phyloP scores from a whole-genome alignment of 2,329 filamentous ascomycete genomes.

The Diaporthe sp. region DNA sequence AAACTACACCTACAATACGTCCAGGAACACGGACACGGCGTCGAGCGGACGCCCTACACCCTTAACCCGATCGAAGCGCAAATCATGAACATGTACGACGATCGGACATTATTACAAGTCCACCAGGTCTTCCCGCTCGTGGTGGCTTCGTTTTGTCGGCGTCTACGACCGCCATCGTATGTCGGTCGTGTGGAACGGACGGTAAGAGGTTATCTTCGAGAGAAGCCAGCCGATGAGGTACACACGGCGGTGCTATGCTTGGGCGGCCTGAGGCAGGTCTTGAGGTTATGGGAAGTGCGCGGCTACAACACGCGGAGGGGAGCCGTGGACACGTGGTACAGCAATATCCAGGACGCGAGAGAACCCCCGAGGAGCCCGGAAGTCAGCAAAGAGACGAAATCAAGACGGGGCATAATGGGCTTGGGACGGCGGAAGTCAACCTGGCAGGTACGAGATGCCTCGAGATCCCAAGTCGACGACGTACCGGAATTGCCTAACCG shows the following conservation, averaged over 20 bases:
- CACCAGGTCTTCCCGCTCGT: constrained; percentile 76
- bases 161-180: constrained; percentile 74
- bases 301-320: constrained; percentile 73
- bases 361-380: constrained; percentile 53
- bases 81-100: constrained; percentile 76
- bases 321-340: constrained; percentile 73
- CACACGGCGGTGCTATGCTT: constrained; percentile 73
- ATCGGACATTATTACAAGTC: constrained; percentile 72
- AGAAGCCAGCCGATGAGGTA: constrained; percentile 73
- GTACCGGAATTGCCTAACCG: constrained; percentile 20
- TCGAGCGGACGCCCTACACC: constrained; percentile 68
- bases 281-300: constrained; percentile 76
- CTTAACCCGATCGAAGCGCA: constrained; percentile 73
- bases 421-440: constrained; percentile 72
- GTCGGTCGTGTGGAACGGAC: constrained; percentile 74
- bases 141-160: constrained; percentile 74
- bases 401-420: constrained; percentile 65
- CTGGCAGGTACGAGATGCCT: constrained; percentile 52
- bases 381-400: constrained; percentile 60
- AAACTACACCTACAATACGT: constrained; percentile 71
- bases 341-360: constrained; percentile 54
- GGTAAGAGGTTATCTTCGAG: constrained; percentile 73
- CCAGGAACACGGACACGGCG: constrained; percentile 64
- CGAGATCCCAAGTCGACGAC: constrained; percentile 42
- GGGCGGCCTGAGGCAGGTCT: constrained; percentile 73